These are phyloP conservation scores for Aspergillus nidulans DNA, from an alignment of 495 filamentous ascomycete species.

Conservation along the genomic window DNA sequence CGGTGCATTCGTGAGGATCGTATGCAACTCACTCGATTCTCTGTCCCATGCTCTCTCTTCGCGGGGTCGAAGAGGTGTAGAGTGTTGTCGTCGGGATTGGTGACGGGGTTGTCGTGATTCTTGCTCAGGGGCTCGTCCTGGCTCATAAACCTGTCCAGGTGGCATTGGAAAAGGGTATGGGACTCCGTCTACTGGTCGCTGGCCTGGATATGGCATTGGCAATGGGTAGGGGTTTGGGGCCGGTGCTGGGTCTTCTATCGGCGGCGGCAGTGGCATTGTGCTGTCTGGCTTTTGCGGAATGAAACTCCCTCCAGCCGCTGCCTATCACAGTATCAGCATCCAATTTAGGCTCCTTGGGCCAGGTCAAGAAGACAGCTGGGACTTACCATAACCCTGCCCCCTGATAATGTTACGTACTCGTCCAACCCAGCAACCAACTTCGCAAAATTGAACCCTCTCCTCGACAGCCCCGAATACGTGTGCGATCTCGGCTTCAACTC, in stretches of 20 bases:
- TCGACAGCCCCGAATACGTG: neutral
- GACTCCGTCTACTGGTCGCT: neutral
- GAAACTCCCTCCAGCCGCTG: neutral
- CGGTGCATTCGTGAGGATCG: too few species aligned
- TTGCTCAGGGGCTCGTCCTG: too few species aligned
- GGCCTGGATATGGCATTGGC: neutral
- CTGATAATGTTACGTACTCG: slow-evolving; percentile 41
- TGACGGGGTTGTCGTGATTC: too few species aligned
- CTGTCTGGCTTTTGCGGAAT: neutral
- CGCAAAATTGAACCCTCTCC: slow-evolving; percentile 40
- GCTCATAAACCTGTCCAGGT: too few species aligned
- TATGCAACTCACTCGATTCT: too few species aligned
- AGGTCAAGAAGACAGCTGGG: slow-evolving; percentile 10
- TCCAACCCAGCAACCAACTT: slow-evolving; percentile 34
- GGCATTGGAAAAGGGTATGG: neutral
- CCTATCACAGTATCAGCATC: neutral
- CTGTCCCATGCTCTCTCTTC: too few species aligned
- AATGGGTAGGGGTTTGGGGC: neutral
- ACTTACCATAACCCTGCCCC: slow-evolving; percentile 28
- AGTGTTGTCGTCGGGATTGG: too few species aligned
- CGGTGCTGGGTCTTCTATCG: neutral
- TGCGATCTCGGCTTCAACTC: neutral
- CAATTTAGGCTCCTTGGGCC: neutral
- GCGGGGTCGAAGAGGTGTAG: too few species aligned
- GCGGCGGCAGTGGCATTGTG: neutral